Evolutionary conservation across 2,329 filamentous ascomycete genomes (phyloP).

Genomic region (Monosporascus sp.): DNA sequence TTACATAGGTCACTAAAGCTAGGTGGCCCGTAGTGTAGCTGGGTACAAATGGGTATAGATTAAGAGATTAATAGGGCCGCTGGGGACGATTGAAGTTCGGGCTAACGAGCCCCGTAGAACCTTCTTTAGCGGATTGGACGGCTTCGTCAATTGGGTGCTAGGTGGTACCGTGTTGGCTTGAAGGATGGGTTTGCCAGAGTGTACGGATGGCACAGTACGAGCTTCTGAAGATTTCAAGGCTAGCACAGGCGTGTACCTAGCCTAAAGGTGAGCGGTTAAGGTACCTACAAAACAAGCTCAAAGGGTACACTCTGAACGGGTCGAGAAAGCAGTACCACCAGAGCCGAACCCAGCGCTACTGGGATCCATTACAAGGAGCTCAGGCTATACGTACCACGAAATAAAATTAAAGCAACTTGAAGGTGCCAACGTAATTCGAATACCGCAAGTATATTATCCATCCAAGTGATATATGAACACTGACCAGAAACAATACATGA

Average conservation of each 20-base stretch:
- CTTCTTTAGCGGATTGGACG: background rate
- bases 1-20: background rate
- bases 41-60: background rate
- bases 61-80: background rate
- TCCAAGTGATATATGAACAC: no score
- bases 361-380: background rate
- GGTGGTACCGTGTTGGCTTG: background rate
- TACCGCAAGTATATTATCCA: background rate
- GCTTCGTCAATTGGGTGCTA: no score
- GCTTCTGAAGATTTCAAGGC: background rate
- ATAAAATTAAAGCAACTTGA: background rate
- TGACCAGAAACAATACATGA: no score
- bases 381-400: background rate
- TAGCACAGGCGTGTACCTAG: background rate
- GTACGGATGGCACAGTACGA: background rate
- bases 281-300: background rate
- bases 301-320: background rate
- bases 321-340: background rate
- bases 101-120: background rate
- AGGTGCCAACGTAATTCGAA: background rate
- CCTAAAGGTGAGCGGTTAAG: background rate
- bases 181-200: background rate
- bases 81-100: background rate
- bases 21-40: background rate
- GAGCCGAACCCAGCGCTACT: background rate